phyloP scores from a whole-genome alignment of 2,329 filamentous ascomycete genomes.

The Colletotrichum sojae region DNA sequence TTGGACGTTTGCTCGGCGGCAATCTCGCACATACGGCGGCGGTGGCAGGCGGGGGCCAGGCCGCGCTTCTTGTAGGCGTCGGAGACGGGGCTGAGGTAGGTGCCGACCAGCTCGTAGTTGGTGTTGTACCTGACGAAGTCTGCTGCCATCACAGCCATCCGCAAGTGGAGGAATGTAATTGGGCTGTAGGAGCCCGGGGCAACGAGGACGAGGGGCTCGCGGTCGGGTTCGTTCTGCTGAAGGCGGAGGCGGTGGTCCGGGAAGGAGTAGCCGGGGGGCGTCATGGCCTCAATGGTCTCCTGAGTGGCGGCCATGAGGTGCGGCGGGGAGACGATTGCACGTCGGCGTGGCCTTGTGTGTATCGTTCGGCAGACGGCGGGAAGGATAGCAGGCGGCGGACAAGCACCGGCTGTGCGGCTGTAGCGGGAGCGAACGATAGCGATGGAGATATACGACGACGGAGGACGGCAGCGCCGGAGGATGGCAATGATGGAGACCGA shows the following conservation, averaged over 20 bases:
- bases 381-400: neutral
- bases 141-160: slow-evolving; percentile 90
- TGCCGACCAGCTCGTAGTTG: slow-evolving; percentile 87
- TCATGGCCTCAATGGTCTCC: slow-evolving; percentile 42
- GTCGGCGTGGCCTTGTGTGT: too few species aligned
- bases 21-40: slow-evolving; percentile 88
- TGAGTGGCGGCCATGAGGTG: slow-evolving; percentile 39
- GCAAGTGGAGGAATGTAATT: slow-evolving; percentile 81
- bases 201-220: slow-evolving; percentile 76
- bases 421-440: neutral
- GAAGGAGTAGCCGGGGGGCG: slow-evolving; percentile 66
- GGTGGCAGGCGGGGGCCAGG: slow-evolving; percentile 79
- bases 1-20: slow-evolving; percentile 81
- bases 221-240: slow-evolving; percentile 67
- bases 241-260: slow-evolving; percentile 72
- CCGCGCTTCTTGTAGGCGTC: slow-evolving; percentile 83
- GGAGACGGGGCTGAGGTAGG: slow-evolving; percentile 83
- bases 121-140: slow-evolving; percentile 81
- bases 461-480: slow-evolving; percentile 5
- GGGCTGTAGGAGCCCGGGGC: slow-evolving; percentile 82
- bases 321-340: neutral
- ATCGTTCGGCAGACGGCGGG: too few species aligned
- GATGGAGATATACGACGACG: too few species aligned
- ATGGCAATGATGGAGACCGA: neutral
- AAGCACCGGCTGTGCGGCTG: neutral